phyloP scores from a whole-genome alignment of 2,329 filamentous ascomycete genomes.

The Aureobasidium subglaciale region DNA sequence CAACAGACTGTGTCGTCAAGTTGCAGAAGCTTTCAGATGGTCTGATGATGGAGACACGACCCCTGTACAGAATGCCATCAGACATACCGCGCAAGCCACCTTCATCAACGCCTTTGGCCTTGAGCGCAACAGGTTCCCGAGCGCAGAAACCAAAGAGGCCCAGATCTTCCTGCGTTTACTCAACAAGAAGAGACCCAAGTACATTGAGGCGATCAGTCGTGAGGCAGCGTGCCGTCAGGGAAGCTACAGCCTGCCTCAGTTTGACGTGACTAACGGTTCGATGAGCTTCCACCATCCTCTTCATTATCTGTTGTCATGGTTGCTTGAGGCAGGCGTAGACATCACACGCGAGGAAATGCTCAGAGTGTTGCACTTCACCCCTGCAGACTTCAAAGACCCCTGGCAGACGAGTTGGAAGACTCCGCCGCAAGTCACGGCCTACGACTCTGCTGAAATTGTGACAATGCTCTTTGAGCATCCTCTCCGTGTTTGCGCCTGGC shows the following conservation, averaged over 20 bases:
- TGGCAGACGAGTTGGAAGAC: slow-evolving; percentile 21
- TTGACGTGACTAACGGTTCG: slow-evolving; percentile 77
- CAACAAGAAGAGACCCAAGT: slow-evolving; percentile 36
- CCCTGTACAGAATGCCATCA: slow-evolving; percentile 64
- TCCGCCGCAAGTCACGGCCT: neutral
- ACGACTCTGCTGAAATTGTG: slow-evolving; percentile 15
- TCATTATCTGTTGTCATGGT: slow-evolving; percentile 93
- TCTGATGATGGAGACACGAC: slow-evolving; percentile 45
- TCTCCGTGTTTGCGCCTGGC: slow-evolving; percentile 86
- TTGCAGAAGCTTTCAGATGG: slow-evolving; percentile 71
- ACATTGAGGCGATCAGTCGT: slow-evolving; percentile 23
- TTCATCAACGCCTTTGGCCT: slow-evolving; percentile 82
- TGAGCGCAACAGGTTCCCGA: slow-evolving; percentile 78
- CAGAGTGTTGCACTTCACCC: slow-evolving; percentile 63
- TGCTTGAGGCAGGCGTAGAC: slow-evolving; percentile 79
- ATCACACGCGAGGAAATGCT: slow-evolving; percentile 62
- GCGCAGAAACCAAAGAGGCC: slow-evolving; percentile 81
- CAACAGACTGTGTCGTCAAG: slow-evolving; percentile 81
- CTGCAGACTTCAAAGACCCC: slow-evolving; percentile 55
- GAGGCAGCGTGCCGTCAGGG: slow-evolving; percentile 8
- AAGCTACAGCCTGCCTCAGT: slow-evolving; percentile 65
- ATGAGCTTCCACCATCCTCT: slow-evolving; percentile 97
- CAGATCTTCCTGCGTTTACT: slow-evolving; percentile 61
- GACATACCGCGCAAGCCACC: slow-evolving; percentile 70
- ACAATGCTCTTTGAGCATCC: slow-evolving; percentile 75